These are phyloP conservation scores for Populus ilicifolia DNA, from an alignment of 345 rosid genomes.

Conservation along the genomic window DNA sequence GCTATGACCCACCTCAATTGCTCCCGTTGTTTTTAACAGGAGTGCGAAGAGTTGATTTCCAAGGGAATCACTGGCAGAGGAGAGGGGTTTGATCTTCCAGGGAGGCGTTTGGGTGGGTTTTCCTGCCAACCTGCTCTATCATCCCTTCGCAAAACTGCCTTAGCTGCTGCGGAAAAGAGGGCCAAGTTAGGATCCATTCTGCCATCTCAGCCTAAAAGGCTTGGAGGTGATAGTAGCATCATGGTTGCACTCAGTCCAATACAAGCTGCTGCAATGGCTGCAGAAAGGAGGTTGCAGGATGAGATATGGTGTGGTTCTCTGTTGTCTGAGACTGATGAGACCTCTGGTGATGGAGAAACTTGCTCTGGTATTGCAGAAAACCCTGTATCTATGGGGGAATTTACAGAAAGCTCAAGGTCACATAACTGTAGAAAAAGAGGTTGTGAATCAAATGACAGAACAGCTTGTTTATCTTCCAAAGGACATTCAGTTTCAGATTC, in stretches of 20 bases:
- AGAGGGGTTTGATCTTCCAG: constrained; percentile 75
- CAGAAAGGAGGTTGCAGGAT: constrained; percentile 83
- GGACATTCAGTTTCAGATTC: constrained; percentile 2
- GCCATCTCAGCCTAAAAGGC: constrained; percentile 73
- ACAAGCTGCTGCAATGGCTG: constrained; percentile 97
- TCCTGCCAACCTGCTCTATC: constrained; percentile 64
- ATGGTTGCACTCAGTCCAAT: constrained; percentile 79
- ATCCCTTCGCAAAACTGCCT: constrained; percentile 52
- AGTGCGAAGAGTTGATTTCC: constrained; percentile 74
- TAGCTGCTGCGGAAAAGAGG: constrained; percentile 75
- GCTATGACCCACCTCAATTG: not conserved
- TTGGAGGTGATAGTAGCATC: constrained; percentile 75
- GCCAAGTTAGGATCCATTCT: constrained; percentile 47
- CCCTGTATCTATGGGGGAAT: constrained; percentile 16
- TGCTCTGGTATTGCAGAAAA: constrained; percentile 32
- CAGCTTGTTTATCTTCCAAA: constrained; percentile 20
- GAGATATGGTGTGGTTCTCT: constrained; percentile 84
- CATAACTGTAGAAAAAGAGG: constrained; percentile 42
- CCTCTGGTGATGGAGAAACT: constrained; percentile 41
- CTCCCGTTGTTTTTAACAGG: constrained; percentile 39
- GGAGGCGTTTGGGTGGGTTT: constrained; percentile 75
- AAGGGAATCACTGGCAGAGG: constrained; percentile 70
- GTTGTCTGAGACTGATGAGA: constrained; percentile 28
- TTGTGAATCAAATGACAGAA: constrained; percentile 19
- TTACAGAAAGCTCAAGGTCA: constrained; percentile 17